Base-by-base conservation (phyloP, 2,329 filamentous ascomycete genomes). In the Diatrype stigma region DNA sequence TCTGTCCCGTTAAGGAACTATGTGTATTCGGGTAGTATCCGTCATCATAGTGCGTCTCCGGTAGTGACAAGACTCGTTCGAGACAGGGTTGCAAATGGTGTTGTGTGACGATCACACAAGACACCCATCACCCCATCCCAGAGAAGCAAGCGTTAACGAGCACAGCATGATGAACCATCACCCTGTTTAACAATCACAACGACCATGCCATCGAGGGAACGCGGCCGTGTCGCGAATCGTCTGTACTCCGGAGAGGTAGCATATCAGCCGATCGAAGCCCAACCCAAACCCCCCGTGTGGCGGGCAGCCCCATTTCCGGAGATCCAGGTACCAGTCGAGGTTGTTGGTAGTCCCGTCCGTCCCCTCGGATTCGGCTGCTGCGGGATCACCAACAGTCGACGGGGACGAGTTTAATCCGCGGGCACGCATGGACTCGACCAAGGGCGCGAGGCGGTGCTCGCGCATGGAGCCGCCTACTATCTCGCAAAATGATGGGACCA, bases 281-380 rank as follows among this genome's bases (percentile, higher is more conserved):
- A 96, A 69, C 2, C 92, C 92, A 66, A 96, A 96, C 1, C 92
- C 92, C 40, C 92, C 92, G 63, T 96, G 92, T 34, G 90, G 90
- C 50, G 90, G 89, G 59, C 87, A 92, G n/a, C 92, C 92, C 81
- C 90, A 96, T 58, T 87, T 85, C 54, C 92, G 84, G 54, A 96
- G 78, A 67, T 96, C 91, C 22, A 90, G 75, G 66, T 96, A 96
- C 92, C 92, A 96, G 59, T 86, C 81, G 49, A 96, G 70, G 53
- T 74, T 73, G 49, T 63, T 63, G 42, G 5, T 30, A 10, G 6
- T 30, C 6, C 26, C 10, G 26, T 51, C 58, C 35, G 53, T 42
- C 46, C 54, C 42, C 48, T 56, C 46, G 28, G 64, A 51, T 70
- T 64, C 60, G 51, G 58, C 62, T n/a, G 40, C 21, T 40, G 40